Evolutionary conservation across 805 yeast genomes (phyloP).

Genomic region (Ogataea populi-albae): DNA sequence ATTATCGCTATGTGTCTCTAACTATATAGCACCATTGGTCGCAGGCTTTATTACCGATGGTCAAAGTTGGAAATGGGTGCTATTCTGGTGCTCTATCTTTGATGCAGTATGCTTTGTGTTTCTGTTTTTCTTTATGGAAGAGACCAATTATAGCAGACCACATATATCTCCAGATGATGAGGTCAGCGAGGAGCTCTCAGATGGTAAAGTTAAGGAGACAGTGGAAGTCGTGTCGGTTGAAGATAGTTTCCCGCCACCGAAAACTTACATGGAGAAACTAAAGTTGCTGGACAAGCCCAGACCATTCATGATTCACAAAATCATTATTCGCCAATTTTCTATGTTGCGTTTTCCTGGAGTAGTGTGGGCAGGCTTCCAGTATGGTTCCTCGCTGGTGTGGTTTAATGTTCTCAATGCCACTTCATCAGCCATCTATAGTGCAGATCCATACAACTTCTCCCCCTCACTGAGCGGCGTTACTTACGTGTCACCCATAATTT

Average conservation of each 20-base stretch:
- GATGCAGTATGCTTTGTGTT: slow-evolving; percentile 38
- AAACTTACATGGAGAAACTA: slow-evolving; percentile 41
- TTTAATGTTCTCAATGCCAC: slow-evolving; percentile 50
- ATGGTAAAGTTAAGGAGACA: slow-evolving; percentile 6
- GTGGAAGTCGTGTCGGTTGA: slow-evolving; percentile 10
- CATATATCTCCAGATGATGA: slow-evolving; percentile 24
- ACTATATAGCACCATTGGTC: slow-evolving; percentile 54
- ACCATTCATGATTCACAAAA: slow-evolving; percentile 25
- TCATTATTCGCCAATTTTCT: slow-evolving; percentile 34
- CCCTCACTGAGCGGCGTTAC: slow-evolving; percentile 47
- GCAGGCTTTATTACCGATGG: slow-evolving; percentile 54
- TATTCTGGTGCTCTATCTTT: slow-evolving; percentile 46
- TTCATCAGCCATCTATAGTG: slow-evolving; percentile 39
- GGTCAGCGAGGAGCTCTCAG: slow-evolving; percentile 19
- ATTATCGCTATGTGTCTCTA: slow-evolving; percentile 51
- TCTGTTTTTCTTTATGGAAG: slow-evolving; percentile 48
- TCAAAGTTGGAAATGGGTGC: slow-evolving; percentile 52
- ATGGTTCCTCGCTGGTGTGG: slow-evolving; percentile 48
- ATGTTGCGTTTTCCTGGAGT: slow-evolving; percentile 49
- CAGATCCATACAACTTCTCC: slow-evolving; percentile 48
- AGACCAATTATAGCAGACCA: slow-evolving; percentile 45
- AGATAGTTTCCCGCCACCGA: slow-evolving; percentile 25
- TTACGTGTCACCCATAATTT: slow-evolving; percentile 50
- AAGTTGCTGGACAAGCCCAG: slow-evolving; percentile 37
- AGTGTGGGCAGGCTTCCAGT: slow-evolving; percentile 53